Evolutionary conservation across 1,284 basidiomycete species (phyloP), one percentile per base, ranked within the genome.

Genomic region (Puccinia sorghi): DNA sequence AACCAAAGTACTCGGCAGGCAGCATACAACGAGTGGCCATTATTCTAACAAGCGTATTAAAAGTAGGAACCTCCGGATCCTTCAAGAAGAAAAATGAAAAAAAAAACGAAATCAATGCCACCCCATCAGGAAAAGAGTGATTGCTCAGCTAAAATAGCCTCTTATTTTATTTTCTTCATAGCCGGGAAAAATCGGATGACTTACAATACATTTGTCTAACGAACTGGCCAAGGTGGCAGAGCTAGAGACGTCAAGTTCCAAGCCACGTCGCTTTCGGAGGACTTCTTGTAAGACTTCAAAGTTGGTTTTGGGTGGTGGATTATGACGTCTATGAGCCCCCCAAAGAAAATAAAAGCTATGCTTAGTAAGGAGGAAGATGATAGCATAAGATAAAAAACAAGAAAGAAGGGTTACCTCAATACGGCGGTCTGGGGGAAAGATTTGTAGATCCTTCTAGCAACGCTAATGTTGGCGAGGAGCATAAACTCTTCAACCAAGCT

Each of bases 21-120:
- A 98, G 88, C 97, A 99, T 98, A 84, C 97, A 99, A 22, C 97
- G 88, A 1, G 97, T 99, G 1, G 97, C 95, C 94, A 99, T 98
- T 85, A 99, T 98, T 61, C 97, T 90, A 64, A 99, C 95, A 15
- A 99, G 89, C 0, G 94, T 99, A 84, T 99, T 99, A 87, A 99
- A 98, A 3, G 93, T 90, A 0, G 93, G 92, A 82, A 93, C 89
- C 9, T 86, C 84, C 0, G 91, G 88, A 83, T 96, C 93, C 91
- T 93, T 12, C 8, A 41, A 20, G 82, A 61, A 75, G 27, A 77
- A 37, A 54, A 56, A 39, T 25, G 43, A 75, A 64, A 46, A 39
- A 7, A 41, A n/a, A 32, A 32, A 2, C 32, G 4, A 32, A 61
- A 15, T 74, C 57, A 27, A n/a, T 39, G 72, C 20, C 13, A 2